phyloP scores from a whole-genome alignment of 2,329 filamentous ascomycete genomes.

The Penicillium rolfsii region DNA sequence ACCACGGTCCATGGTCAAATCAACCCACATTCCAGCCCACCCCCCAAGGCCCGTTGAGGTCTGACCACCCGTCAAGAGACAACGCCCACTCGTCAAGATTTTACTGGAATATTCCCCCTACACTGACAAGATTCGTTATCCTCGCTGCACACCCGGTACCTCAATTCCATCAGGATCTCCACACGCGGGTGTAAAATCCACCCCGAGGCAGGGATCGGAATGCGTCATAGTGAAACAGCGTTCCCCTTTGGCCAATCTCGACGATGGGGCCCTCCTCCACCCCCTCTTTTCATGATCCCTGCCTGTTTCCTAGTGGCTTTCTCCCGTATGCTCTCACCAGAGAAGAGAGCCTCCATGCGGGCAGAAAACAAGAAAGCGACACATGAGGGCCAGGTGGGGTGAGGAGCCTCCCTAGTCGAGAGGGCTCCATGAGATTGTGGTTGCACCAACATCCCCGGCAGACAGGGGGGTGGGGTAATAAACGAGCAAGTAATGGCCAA shows the following conservation, averaged over 20 bases:
- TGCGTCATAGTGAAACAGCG: constrained; percentile 25
- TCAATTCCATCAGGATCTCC: constrained; percentile 9
- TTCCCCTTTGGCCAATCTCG: constrained; percentile 16
- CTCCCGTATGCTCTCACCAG: constrained; percentile 7
- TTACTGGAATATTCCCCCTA: background rate
- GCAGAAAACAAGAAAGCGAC: background rate
- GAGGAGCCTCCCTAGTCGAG: background rate
- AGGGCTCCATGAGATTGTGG: background rate
- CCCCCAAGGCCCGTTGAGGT: background rate
- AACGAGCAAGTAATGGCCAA: background rate
- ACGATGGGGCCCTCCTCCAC: constrained; percentile 6
- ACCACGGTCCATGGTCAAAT: constrained; percentile 9
- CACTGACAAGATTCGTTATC: background rate
- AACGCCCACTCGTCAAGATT: background rate
- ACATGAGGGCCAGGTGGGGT: background rate
- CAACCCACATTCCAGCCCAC: background rate
- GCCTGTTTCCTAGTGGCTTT: constrained; percentile 12
- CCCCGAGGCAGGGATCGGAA: constrained; percentile 28
- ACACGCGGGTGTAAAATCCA: constrained; percentile 17
- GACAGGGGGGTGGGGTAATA: background rate
- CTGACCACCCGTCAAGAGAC: background rate
- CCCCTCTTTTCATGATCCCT: constrained; percentile 29
- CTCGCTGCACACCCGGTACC: background rate
- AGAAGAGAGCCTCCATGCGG: background rate
- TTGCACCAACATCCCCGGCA: constrained; percentile 2